Percentiles rank a stretch among this genome's conserved stretches.
Conservation (phyloP, 2,329 filamentous ascomycete species). For the Gnomoniopsis smithogilvyi region DNA sequence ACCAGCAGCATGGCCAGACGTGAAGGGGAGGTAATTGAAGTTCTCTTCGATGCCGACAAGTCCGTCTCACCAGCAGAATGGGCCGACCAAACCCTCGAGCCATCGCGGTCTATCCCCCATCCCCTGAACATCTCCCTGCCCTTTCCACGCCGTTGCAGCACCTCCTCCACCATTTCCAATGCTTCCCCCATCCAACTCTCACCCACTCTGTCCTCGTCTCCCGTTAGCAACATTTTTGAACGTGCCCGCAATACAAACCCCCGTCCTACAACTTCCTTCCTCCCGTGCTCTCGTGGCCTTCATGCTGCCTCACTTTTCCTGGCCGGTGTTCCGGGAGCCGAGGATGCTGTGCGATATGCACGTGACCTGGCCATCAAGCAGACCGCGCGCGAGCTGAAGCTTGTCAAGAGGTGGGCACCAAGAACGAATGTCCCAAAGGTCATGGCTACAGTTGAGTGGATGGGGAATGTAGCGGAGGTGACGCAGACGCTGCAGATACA, state of each 20-base stretch:
- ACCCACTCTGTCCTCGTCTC: neutral
- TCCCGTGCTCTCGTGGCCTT: neutral
- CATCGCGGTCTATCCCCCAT: neutral
- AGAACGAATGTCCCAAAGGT: neutral
- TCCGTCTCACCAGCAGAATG: neutral
- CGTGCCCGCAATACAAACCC: neutral
- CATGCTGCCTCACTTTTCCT: neutral
- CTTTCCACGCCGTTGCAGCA: neutral
- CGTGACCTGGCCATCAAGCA: neutral
- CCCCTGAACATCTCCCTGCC: neutral
- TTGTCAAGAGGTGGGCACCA: neutral
- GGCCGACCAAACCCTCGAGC: neutral
- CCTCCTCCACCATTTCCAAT: neutral
- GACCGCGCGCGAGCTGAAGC: neutral
- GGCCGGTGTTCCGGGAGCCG: neutral
- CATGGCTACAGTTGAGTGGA: neutral
- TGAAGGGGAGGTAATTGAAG: neutral
- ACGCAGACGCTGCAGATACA: neutral
- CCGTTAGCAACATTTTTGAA: neutral
- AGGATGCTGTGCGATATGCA: neutral
- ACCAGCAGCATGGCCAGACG: neutral
- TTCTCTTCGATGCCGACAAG: neutral
- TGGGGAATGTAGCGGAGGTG: neutral
- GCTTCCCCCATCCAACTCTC: neutral
- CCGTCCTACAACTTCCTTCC: neutral